Evolutionary conservation across 176 grass and related monocot species (phyloP).

Genomic region (Triticum turgidum): DNA sequence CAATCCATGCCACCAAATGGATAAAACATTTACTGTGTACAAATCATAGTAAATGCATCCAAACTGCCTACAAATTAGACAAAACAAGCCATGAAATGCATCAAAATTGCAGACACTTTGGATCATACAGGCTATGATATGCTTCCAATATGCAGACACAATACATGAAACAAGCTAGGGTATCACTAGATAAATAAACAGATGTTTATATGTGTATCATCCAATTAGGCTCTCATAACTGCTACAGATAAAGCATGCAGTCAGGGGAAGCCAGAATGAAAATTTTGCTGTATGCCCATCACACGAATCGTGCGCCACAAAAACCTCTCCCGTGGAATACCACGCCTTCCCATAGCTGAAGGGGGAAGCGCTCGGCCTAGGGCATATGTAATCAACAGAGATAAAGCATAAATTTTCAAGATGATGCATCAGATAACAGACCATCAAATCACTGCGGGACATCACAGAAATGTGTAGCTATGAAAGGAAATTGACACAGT

Average conservation of each 20-base stretch:
- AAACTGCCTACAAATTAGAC: not conserved
- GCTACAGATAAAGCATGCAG: conserved; percentile 14
- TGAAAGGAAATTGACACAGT: not conserved
- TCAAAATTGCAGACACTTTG: not conserved
- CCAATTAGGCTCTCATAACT: conserved; percentile 24
- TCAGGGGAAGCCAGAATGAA: conserved; percentile 30
- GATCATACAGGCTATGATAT: not conserved
- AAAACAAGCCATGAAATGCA: not conserved
- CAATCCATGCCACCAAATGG: not conserved
- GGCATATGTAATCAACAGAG: conserved; percentile 27
- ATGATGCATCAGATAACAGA: not conserved
- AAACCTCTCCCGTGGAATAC: conserved; percentile 89
- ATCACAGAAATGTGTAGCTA: not conserved
- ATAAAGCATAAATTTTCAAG: not conserved
- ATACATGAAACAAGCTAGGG: not conserved
- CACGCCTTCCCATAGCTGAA: conserved; percentile 71
- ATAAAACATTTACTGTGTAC: not conserved
- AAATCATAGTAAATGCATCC: not conserved
- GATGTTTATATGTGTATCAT: conserved; percentile 19
- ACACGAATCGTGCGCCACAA: conserved; percentile 75
- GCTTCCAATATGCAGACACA: not conserved
- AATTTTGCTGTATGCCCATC: conserved; percentile 72
- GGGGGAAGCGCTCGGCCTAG: conserved; percentile 79
- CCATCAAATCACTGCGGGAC: not conserved
- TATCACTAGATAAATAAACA: not conserved